Base-by-base conservation (phyloP, 2,329 filamentous ascomycete species). In the Penicillium fuscoglaucum region DNA sequence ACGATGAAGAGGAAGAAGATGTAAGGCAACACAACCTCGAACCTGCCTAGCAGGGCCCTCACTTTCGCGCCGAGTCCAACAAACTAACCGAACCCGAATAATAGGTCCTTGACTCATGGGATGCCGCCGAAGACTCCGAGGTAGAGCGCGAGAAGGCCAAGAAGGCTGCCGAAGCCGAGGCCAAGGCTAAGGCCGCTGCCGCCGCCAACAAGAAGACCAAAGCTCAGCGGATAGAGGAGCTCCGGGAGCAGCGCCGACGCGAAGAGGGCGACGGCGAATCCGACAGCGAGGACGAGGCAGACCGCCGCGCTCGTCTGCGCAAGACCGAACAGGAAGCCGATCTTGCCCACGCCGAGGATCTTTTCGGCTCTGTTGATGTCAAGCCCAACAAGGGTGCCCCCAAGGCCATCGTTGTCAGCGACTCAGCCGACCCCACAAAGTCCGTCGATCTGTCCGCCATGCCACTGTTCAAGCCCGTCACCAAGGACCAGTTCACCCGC, bases 71-170 rank as follows among this genome's bases (percentile, higher is more conserved):
- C 21, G 49, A 46, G 12, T 13, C 28, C 29, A 46, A n/a, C 21
- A 53, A 33, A 52, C 46, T 52, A 17, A 53, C 45, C 29, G 44
- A 13, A 17, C 44, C 21, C 12, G 21, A 45, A 58, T 13, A 2
- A 46, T 64, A 96, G 89, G 91, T 98, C 57, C 85, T 97, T 72
- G 95, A 99, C 60, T 93, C 91, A 35, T 99, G 95, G 95, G 93
- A 98, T 71, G 93, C 91, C 58, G 93, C 90, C 67, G 95, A 98
- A 72, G 95, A 99, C 80, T 96, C 92, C 61, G 95, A 99, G 71
- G 93, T 88, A 69, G 95, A 99, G 82, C 90, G 92, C 70, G 93
- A 97, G 78, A 99, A 98, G 83, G 90, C 86, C 29, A 90, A 90
- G 78, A 95, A 93, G 80, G 91, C 88, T 51, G 88, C 84, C 6